These are phyloP conservation scores for Aegilops bicornis DNA, from an alignment of 176 grass and related monocot genomes.

Conservation along the genomic window DNA sequence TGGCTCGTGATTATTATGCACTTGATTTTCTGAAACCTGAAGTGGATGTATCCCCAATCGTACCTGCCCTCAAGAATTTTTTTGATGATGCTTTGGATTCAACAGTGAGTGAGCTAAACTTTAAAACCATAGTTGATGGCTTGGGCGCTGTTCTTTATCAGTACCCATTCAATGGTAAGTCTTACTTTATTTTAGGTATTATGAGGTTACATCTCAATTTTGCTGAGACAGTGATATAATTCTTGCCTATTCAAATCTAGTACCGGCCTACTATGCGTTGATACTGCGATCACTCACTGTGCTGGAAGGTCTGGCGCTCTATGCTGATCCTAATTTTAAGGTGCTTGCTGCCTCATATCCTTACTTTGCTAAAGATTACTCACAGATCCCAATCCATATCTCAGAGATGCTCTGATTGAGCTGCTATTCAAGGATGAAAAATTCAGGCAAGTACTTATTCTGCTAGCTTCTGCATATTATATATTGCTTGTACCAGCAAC, in stretches of 20 bases:
- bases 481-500: neutral
- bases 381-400: constrained; percentile 98
- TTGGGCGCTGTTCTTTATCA: constrained; percentile 91
- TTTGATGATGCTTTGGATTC: constrained; percentile 93
- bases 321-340: constrained; percentile 97
- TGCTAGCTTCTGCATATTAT: constrained; percentile 17
- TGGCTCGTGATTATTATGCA: constrained; percentile 97
- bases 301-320: constrained; percentile 92
- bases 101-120: constrained; percentile 98
- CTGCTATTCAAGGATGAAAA: constrained; percentile 97
- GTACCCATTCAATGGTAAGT: constrained; percentile 90
- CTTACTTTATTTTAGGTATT: constrained; percentile 24
- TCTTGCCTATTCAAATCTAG: constrained; percentile 52
- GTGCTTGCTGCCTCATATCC: constrained; percentile 98
- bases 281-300: constrained; percentile 94
- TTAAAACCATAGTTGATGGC: constrained; percentile 94
- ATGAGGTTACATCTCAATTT: neutral
- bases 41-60: constrained; percentile 90
- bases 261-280: constrained; percentile 93
- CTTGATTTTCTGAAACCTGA: constrained; percentile 76
- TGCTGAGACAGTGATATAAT: constrained; percentile 19
- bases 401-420: constrained; percentile 96
- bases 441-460: constrained; percentile 70
- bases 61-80: constrained; percentile 83
- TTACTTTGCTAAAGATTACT: constrained; percentile 98